Evolutionary conservation across 441 rosid species (phyloP).

Genomic region (Mallotus japonicus): DNA sequence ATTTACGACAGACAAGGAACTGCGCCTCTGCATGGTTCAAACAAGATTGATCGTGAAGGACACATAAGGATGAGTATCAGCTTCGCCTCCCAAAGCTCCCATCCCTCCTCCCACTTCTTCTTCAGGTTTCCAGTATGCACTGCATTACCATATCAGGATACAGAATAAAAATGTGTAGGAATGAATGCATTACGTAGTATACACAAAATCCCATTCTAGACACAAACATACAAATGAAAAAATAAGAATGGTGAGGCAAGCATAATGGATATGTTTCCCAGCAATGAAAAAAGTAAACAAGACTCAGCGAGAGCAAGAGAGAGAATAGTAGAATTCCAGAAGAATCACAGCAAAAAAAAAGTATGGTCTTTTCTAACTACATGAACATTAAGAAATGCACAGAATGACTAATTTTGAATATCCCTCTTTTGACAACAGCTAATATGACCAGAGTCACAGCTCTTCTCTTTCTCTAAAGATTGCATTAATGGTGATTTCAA

Average conservation of each 20-base stretch:
- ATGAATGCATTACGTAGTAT: background rate
- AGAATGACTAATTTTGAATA: background rate
- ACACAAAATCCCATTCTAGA: background rate
- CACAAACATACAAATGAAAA: background rate
- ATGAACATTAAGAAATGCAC: background rate
- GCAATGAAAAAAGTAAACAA: background rate
- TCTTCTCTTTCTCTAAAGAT: background rate
- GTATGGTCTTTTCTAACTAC: background rate
- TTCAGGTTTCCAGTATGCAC: slow-evolving; percentile 89
- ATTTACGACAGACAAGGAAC: slow-evolving; percentile 10
- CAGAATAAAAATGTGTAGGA: background rate
- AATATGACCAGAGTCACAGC: background rate
- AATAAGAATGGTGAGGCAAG: too few species aligned
- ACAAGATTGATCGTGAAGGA: slow-evolving; percentile 70
- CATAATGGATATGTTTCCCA: too few species aligned
- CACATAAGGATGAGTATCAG: slow-evolving; percentile 76
- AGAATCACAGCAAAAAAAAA: background rate
- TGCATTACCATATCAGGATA: slow-evolving; percentile 35
- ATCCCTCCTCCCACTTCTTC: slow-evolving; percentile 69
- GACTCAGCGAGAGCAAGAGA: too few species aligned
- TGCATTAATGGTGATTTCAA: background rate
- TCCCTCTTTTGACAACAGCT: background rate
- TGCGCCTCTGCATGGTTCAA: slow-evolving; percentile 25
- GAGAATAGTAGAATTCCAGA: background rate
- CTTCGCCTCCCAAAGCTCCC: slow-evolving; percentile 81